Evolutionary conservation across 2,329 filamentous ascomycete species (phyloP), one percentile per base, ranked within the genome.

Genomic region (Scedosporium minutisporum): DNA sequence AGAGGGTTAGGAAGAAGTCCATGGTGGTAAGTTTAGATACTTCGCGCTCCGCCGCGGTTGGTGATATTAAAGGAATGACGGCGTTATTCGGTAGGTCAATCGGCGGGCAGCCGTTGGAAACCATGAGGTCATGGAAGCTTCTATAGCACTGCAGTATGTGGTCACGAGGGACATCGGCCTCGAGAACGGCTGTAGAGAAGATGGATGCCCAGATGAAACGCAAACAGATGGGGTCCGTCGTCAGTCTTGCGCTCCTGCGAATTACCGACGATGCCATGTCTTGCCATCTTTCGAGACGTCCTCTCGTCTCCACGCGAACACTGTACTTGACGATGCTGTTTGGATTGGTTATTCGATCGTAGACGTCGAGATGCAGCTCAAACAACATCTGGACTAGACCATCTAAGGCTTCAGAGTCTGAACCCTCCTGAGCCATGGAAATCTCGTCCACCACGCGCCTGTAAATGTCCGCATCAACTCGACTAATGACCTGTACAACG

Each of bases 1-100:
- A 97, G 0, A 99, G 84, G 44, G 87, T 90, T 60, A 92, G 81
- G 74, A 99, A 97, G 73, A 97, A 97, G 70, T 97, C 93, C 84
- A 96, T 95, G 0, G 93, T 97, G 14, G 91, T 96, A 41, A 97
- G 81, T 69, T 93, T 92, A 12, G 91, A 93, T 27, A 97, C 88
- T 71, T 99, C 93, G 62, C 91, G 87, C 65, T 97, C 93, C 6
- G 95, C 87, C 0, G 91, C 90, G n/a, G 83, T 82, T 2, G 86
- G 76, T 0, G 93, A 97, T 59, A 99, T 83, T 65, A 95, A 90
- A 0, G 91, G 86, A 87, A 99, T 96, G 21, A 93, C 83, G 1
- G 86, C 83, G 70, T 96, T 97, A 72, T 99, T 97, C 3, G 88
- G 84, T 0, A 97, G 78, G 41, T 81, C 77, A 12, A 90, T 83